Evolutionary conservation across 2,329 filamentous ascomycete species (phyloP).

Genomic region (Berkeleyomyces basicola): DNA sequence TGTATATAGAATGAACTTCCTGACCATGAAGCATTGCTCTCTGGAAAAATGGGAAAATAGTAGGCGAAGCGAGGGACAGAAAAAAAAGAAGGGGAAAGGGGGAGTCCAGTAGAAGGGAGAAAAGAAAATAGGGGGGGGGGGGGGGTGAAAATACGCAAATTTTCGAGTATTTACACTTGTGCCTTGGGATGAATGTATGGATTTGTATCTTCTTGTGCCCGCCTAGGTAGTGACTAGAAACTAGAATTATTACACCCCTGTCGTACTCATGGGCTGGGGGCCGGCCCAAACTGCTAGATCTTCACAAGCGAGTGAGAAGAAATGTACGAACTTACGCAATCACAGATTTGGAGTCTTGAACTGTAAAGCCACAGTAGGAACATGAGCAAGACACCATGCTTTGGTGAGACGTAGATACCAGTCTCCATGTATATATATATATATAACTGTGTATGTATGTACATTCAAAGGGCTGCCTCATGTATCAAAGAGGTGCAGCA

Average conservation of each 20-base stretch:
- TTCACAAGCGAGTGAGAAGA: background rate
- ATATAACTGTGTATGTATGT: background rate
- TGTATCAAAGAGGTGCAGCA: too few relatives aligned
- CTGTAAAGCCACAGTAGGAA: background rate
- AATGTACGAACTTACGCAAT: background rate
- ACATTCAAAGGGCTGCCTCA: too few relatives aligned
- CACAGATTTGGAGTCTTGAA: background rate
- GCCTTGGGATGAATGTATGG: too few relatives aligned
- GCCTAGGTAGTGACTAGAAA: too few relatives aligned
- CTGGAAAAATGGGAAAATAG: background rate
- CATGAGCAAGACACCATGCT: background rate
- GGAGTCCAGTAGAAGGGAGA: background rate
- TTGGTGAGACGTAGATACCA: background rate
- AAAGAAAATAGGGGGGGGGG: background rate
- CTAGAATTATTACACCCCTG: too few relatives aligned
- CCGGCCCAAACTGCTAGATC: background rate
- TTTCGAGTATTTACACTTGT: too few relatives aligned
- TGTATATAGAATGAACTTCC: background rate
- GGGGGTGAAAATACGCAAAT: background rate
- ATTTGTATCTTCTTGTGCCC: too few relatives aligned
- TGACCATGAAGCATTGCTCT: background rate
- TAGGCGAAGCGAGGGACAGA: background rate
- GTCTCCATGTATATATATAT: background rate
- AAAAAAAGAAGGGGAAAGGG: background rate
- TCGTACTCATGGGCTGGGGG: background rate